These are phyloP conservation scores for Hypomontagnella submonticulosa DNA, from an alignment of 495 filamentous ascomycete genomes.

Conservation along the genomic window DNA sequence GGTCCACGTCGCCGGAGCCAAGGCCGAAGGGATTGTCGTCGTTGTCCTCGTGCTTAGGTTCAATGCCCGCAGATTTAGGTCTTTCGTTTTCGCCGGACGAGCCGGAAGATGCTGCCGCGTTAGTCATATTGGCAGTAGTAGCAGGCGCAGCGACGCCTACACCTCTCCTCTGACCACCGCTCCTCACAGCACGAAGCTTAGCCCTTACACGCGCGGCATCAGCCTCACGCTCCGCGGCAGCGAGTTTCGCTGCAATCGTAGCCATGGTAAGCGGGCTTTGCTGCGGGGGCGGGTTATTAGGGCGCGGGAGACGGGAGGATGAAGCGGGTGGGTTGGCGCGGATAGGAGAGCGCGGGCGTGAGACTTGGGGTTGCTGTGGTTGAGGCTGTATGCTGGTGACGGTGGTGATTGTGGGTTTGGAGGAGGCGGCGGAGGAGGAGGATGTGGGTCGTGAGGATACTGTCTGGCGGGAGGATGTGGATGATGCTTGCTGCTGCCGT, in stretches of 20 bases:
- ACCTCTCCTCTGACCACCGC: constrained; percentile 34
- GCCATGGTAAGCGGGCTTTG: constrained; percentile 64
- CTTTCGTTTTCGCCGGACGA: constrained; percentile 8
- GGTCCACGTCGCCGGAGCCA: constrained; percentile 33
- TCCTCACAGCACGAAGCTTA: constrained; percentile 61
- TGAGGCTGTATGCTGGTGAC: constrained; percentile 33
- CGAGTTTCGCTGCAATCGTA: constrained; percentile 65
- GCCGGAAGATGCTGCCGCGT: neutral
- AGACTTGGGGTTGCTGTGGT: constrained; percentile 41
- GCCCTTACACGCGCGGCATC: constrained; percentile 66
- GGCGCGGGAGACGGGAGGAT: too few relatives aligned
- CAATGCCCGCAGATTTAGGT: neutral
- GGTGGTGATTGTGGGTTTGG: constrained; percentile 7
- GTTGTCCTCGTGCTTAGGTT: constrained; percentile 7
- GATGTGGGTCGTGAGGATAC: constrained; percentile 25
- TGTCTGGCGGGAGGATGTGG: constrained; percentile 11
- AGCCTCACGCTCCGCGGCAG: constrained; percentile 65
- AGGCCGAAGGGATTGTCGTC: too few relatives aligned
- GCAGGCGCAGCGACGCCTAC: constrained; percentile 23
- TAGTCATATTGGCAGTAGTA: constrained; percentile 1
- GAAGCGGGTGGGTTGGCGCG: neutral
- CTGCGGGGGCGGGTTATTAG: constrained; percentile 45
- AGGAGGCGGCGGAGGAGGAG: constrained; percentile 18
- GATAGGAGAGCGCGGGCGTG: constrained; percentile 31
- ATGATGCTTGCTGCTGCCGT: constrained; percentile 19